Base-by-base conservation (phyloP, 805 yeast genomes). In the Candida nonsorbophila region DNA sequence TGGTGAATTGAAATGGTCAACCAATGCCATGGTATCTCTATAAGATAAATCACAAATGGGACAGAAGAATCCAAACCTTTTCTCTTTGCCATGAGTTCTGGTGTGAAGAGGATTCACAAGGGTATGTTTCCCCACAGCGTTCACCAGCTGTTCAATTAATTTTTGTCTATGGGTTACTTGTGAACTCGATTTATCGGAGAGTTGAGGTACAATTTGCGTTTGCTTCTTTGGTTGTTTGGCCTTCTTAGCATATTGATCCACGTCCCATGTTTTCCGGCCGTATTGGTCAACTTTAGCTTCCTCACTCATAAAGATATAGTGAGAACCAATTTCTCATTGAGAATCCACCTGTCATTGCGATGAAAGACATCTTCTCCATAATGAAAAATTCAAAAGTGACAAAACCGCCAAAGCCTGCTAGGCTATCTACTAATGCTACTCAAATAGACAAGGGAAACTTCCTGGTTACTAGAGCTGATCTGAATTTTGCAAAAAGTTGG, bases 31-130 rank as follows among this genome's bases (percentile, higher is more conserved):
- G 33, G 83, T 81, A 50, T 92, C 97, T 47, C 86, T 78, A 57
- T 75, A 90, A 2, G 90, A 79, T 34, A 84, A 53, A 38, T 80
- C 74, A 54, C 98, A 92, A 2, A 74, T 53, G 7, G 80, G 83
- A 55, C 98, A 92, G 43, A 72, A 72, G 55, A 90, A 90, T 14
- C 97, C 96, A 36, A 84, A 84, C 15, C 83, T 74, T 69, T 30
- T 86, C 75, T 37, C 60, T 24, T 42, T 54, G 30, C 48, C 65
- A 41, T 11, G 48, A 1, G 44, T 32, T 2, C 14, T 20, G 18
- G 28, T 28, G 1, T 25, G 16, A 11, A 25, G 37, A 11, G 35
- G 21, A 20, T 49, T 55, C 16, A 64, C 47, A 3, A 64, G 34
- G 9, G 62, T 64, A 33, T 51, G 57, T n/a, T 44, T 47, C 19